Conservation (phyloP, 1,284 basidiomycete species). For the Earliella scabrosa region DNA sequence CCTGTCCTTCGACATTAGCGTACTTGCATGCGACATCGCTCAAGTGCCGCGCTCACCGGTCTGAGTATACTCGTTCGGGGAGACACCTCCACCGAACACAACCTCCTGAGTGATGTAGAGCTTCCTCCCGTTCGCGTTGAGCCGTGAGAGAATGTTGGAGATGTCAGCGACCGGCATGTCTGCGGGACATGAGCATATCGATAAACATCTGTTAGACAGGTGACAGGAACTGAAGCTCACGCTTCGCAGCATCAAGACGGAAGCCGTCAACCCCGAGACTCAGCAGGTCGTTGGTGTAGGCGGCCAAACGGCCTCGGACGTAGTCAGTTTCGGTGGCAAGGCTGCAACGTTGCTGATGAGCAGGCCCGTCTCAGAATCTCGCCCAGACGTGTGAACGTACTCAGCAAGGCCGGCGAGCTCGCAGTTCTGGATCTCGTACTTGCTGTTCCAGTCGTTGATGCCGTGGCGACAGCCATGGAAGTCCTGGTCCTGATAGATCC, state of each 20-base stretch:
- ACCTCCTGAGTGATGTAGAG: slow-evolving; percentile 67
- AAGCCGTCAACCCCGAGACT: slow-evolving; percentile 68
- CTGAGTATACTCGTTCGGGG: slow-evolving; percentile 56
- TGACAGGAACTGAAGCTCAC: slow-evolving; percentile 37
- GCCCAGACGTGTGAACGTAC: slow-evolving; percentile 37
- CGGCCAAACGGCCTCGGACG: slow-evolving; percentile 56
- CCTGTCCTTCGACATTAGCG: slow-evolving; percentile 37
- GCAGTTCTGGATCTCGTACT: slow-evolving; percentile 62
- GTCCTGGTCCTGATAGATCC: slow-evolving; percentile 56
- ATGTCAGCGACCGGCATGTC: slow-evolving; percentile 60
- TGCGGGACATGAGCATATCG: slow-evolving; percentile 27
- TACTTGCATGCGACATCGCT: no score
- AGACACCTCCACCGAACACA: slow-evolving; percentile 55
- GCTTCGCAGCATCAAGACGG: slow-evolving; percentile 70
- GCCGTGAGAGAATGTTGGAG: slow-evolving; percentile 52
- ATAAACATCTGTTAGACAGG: neutral
- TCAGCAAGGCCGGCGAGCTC: slow-evolving; percentile 61
- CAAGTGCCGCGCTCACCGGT: no score
- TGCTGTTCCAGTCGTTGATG: slow-evolving; percentile 58
- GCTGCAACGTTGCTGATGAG: slow-evolving; percentile 32
- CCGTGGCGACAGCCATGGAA: slow-evolving; percentile 70
- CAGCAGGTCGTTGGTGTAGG: slow-evolving; percentile 65
- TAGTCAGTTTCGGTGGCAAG: slow-evolving; percentile 66
- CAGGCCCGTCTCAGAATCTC: neutral
- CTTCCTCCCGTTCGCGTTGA: slow-evolving; percentile 34